Evolutionary conservation across 148 eudicot species (phyloP), one percentile per base, ranked within the genome.

Genomic region (Fallopia convolvulus): DNA sequence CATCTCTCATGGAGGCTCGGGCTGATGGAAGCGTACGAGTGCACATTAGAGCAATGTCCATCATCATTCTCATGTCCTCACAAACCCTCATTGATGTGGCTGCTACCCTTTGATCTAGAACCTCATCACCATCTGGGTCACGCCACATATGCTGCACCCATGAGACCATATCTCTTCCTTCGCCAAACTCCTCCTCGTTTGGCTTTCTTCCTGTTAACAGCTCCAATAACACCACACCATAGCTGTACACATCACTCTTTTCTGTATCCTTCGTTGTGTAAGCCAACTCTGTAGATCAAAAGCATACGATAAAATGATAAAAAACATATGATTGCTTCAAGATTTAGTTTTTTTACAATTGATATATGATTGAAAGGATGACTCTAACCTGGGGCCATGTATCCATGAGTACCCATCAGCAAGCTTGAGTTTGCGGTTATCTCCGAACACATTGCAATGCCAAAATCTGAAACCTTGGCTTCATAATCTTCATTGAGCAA

Each of bases 321-420:
- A 15, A n/a, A n/a, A n/a, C 4, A 36, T 36, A 36, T 36, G 39
- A 36, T 36, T 36, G 39, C 39, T 36, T 36, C 39, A 36, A 36
- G 39, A 36, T 36, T 36, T 36, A 36, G 0, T 1, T 36, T 36
- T 36, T 1, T 36, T 2, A 36, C 97, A 36, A 0, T 36, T 70
- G 39, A 3, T 36, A 36, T 36, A 36, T 36, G 39, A 36, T 36
- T 36, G 4, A 2, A 36, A 36, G 39, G 39, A 36, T 36, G 4
- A 36, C 39, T 36, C 39, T 0, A 36, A 55, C 21, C 20, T 71
- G 98, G 98, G 55, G 98, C 96, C 21, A 94, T 86, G 76, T 94
- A 94, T 58, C 98, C 98, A 87, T 94, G 91, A 70, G 98, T 94
- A 41, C 98, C 98, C 4, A 89, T 93, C 77, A 94, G 87, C 66